These are phyloP conservation scores for Cercophora samala DNA, from an alignment of 495 filamentous ascomycete species.

Conservation along the genomic window DNA sequence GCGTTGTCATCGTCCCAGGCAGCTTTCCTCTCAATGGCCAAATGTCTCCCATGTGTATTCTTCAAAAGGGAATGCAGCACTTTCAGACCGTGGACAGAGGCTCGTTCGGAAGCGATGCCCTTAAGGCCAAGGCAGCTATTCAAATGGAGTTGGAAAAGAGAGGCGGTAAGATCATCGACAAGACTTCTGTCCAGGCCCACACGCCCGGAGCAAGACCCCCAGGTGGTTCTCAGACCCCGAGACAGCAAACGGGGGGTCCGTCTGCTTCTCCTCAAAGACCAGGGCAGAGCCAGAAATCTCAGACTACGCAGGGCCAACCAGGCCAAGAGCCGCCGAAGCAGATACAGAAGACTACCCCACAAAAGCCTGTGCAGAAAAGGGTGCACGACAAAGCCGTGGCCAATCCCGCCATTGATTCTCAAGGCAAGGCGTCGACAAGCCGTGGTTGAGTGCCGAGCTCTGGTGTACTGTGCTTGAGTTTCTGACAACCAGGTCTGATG, in stretches of 20 bases:
- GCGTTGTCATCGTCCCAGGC: not conserved
- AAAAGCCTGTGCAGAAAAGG: not conserved
- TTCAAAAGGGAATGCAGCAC: constrained; percentile 3
- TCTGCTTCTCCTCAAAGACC: not conserved
- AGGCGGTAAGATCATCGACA: not conserved
- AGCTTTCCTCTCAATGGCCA: not conserved
- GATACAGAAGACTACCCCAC: not conserved
- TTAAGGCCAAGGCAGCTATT: not conserved
- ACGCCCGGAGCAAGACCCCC: not conserved
- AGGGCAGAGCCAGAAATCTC: not conserved
- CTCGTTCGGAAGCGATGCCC: not conserved
- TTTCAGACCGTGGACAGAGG: not conserved
- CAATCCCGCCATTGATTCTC: not conserved
- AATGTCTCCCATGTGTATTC: not conserved
- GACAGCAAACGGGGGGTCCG: not conserved
- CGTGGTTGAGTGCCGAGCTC: not conserved
- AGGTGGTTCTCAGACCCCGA: not conserved
- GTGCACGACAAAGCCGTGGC: not conserved
- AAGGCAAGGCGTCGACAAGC: not conserved
- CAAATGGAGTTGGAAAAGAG: not conserved
- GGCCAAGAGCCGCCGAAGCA: not conserved
- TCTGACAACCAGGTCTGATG: not conserved
- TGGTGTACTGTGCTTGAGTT: not conserved
- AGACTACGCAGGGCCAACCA: not conserved
- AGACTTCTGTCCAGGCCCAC: not conserved